A percentile compares a stretch with the other conserved stretches of the same genome.
Conservation (phyloP, 2,329 filamentous ascomycete genomes). For the Ceratocystis diversiconidia region DNA sequence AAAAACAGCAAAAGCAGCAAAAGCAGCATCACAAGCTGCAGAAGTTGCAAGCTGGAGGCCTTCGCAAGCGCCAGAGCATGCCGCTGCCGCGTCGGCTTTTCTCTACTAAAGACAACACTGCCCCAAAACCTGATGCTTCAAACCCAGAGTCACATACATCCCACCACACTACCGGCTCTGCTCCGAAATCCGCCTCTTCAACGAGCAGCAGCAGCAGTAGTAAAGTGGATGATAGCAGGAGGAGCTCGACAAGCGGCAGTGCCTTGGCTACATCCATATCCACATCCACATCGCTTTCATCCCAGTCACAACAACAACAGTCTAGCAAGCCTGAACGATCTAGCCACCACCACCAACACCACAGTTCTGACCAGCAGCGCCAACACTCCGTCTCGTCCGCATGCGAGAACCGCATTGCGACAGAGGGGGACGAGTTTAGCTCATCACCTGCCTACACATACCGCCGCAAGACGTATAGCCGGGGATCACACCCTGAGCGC, state of each 20-base stretch:
- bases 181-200: background rate
- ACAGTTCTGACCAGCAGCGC: background rate
- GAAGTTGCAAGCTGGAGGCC: slow-evolving; percentile 21
- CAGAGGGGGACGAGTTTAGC: slow-evolving; percentile 6
- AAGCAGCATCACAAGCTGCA: slow-evolving; percentile 29
- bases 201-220: background rate
- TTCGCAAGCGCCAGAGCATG: background rate
- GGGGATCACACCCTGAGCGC: slow-evolving; percentile 20
- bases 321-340: background rate
- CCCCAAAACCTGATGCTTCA: slow-evolving; percentile 9
- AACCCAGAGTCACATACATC: background rate
- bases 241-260: background rate
- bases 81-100: slow-evolving; percentile 14
- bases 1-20: background rate
- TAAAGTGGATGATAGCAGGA: background rate
- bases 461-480: background rate
- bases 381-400: background rate
- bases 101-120: slow-evolving; percentile 17
- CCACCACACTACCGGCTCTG: background rate
- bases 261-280: background rate
- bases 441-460: background rate
- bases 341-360: background rate
- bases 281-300: background rate
- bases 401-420: background rate
- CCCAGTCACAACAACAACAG: background rate